These are phyloP conservation scores for Candida bentonensis DNA, from an alignment of 805 yeast species.

Conservation along the genomic window DNA sequence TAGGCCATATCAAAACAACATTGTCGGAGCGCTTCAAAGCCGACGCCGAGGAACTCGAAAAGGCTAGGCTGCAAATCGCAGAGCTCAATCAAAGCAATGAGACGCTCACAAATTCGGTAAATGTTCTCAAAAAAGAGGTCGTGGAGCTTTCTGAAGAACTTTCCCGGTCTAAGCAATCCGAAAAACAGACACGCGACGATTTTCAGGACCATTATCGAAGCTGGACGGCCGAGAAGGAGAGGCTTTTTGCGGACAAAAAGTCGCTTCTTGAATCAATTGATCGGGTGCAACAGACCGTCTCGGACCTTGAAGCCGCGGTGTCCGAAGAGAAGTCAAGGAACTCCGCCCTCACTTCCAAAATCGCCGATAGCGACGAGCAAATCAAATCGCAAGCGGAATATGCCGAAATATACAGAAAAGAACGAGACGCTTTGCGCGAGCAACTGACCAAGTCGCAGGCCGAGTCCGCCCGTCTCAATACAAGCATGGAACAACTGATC, in stretches of 20 bases:
- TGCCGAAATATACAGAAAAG: slow-evolving; percentile 14
- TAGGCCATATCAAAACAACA: slow-evolving; percentile 22
- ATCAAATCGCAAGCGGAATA: slow-evolving; percentile 13
- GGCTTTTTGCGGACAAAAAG: slow-evolving; percentile 14
- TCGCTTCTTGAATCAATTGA: slow-evolving; percentile 10
- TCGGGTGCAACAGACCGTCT: slow-evolving; percentile 10
- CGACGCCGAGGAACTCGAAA: slow-evolving; percentile 20
- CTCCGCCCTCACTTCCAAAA: slow-evolving; percentile 9
- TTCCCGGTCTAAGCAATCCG: slow-evolving; percentile 11
- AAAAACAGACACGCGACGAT: background rate
- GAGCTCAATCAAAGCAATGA: slow-evolving; percentile 21
- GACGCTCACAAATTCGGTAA: slow-evolving; percentile 21
- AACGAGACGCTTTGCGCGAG: slow-evolving; percentile 11
- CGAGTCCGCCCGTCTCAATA: slow-evolving; percentile 6
- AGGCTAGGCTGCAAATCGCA: slow-evolving; percentile 20
- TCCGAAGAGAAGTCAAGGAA: slow-evolving; percentile 15
- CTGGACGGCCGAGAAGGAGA: slow-evolving; percentile 12
- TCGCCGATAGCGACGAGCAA: slow-evolving; percentile 21
- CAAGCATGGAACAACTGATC: slow-evolving; percentile 2
- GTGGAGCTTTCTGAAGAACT: slow-evolving; percentile 18
- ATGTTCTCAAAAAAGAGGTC: slow-evolving; percentile 27
- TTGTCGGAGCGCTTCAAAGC: slow-evolving; percentile 32
- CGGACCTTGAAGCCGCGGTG: slow-evolving; percentile 21
- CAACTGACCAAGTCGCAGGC: slow-evolving; percentile 22
- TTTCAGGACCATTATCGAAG: slow-evolving; percentile 6